Conservation (phyloP, 2,329 filamentous ascomycete species). For the Aspergillus texensis region DNA sequence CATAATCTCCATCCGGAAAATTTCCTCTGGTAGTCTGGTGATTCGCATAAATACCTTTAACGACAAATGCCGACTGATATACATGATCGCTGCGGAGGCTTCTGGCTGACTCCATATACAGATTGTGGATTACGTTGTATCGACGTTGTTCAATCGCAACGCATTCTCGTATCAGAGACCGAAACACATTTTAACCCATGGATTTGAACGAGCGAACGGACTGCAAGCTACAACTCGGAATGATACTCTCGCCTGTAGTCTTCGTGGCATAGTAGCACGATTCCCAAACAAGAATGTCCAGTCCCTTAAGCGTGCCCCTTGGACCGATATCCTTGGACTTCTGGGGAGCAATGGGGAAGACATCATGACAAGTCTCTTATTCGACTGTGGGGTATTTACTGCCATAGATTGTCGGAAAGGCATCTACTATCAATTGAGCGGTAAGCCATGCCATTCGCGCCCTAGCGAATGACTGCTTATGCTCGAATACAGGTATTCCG, state of each 20-base stretch:
- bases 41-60: neutral
- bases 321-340: constrained; percentile 73
- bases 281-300: constrained; percentile 72
- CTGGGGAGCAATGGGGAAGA: constrained; percentile 74
- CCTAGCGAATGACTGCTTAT: neutral
- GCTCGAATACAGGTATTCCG: constrained; percentile 28
- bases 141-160: constrained; percentile 70
- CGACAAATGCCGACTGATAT: neutral
- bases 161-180: constrained; percentile 55
- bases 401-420: constrained; percentile 60
- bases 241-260: constrained; percentile 44
- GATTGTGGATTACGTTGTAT: constrained; percentile 78
- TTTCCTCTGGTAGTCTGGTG: neutral
- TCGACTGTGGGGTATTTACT: constrained; percentile 77
- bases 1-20: neutral
- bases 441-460: constrained; percentile 46
- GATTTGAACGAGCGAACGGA: constrained; percentile 62
- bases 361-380: constrained; percentile 75
- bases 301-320: constrained; percentile 68
- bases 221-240: constrained; percentile 31
- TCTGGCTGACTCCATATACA: constrained; percentile 35
- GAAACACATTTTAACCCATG: constrained; percentile 80
- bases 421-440: constrained; percentile 79
- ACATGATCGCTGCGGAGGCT: constrained; percentile 9
- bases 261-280: constrained; percentile 67